Conservation (phyloP, 257 asterid genomes). For the Rauvolfia tetraphylla region DNA sequence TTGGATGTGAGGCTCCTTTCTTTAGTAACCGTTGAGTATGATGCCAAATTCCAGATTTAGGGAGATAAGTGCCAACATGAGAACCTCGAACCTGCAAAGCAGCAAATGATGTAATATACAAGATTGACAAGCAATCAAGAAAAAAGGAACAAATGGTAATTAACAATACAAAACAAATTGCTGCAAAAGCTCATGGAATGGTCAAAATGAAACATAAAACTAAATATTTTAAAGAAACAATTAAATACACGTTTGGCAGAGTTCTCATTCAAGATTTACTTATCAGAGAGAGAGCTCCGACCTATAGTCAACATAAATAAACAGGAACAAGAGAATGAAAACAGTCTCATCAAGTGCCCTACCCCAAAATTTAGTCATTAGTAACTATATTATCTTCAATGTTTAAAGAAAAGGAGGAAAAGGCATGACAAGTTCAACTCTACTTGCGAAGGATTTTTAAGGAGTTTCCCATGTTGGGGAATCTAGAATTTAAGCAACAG, state of each 20-base stretch:
- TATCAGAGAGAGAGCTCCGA: no score
- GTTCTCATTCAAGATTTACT: background rate
- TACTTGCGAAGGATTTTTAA: background rate
- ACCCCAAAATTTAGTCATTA: no score
- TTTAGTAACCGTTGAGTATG: slow-evolving; percentile 80
- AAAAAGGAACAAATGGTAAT: background rate
- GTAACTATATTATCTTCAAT: no score
- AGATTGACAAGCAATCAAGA: background rate
- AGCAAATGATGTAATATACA: background rate
- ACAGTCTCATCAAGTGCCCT: background rate
- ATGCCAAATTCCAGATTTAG: slow-evolving; percentile 94
- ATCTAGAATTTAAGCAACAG: background rate
- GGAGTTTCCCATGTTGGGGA: background rate
- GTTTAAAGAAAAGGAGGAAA: background rate
- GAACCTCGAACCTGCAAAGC: slow-evolving; percentile 79
- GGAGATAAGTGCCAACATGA: slow-evolving; percentile 91
- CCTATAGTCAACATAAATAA: no score
- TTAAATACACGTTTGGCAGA: background rate
- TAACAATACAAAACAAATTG: background rate
- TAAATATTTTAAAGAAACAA: background rate
- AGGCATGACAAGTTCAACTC: background rate
- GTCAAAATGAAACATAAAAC: background rate
- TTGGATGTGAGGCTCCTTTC: slow-evolving; percentile 64
- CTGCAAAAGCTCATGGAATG: background rate
- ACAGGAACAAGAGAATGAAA: background rate